Base-by-base conservation (phyloP, 768 basidiomycete genomes). In the Tylopilus felleus region DNA sequence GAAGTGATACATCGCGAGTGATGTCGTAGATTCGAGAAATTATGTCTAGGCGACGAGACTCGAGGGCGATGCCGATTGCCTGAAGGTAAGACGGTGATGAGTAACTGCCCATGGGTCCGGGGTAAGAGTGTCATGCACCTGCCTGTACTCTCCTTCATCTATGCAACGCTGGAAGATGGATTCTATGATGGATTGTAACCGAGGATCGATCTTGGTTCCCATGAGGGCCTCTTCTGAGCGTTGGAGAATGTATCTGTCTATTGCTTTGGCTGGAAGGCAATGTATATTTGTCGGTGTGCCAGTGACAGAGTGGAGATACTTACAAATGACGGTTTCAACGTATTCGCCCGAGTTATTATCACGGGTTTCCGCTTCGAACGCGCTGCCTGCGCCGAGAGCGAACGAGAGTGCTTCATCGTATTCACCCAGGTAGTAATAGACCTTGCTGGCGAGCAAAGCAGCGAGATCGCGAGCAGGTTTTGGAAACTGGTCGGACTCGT, bases 361-460 rank as follows among this genome's bases (percentile, higher is more conserved):
- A 62, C 80, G 80, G 58, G 80, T 75, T 66, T 93, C 89, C 2
- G 76, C 78, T 68, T 91, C 86, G 66, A 98, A 98, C 67, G 90
- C 87, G 69, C 74, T 77, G 52, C 90, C 93, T 17, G 96, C 92
- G 53, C 89, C 88, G 44, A 99, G 83, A 21, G 97, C 97, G 66
- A 98, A 98, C 13, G 91, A 88, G 54, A 99, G 81, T 27, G 95
- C 92, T 69, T 99, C 97, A 65, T 95, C 93, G 62, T 96, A 90
- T 70, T 93, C 91, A 59, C 90, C 93, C 46, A 99, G 79, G 79
- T 89, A 96, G 74, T 93, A 98, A 73, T 98, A 98, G 47, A 98
- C 90, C 71, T 98, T 98, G 79, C 93, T 95, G n/a, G 90, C 88
- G 27, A 99, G 80, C 47, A 98, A 77, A 21, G 95, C 93, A 19